phyloP scores from a whole-genome alignment of 1,284 basidiomycete genomes.

The Naganishia liquefaciens region DNA sequence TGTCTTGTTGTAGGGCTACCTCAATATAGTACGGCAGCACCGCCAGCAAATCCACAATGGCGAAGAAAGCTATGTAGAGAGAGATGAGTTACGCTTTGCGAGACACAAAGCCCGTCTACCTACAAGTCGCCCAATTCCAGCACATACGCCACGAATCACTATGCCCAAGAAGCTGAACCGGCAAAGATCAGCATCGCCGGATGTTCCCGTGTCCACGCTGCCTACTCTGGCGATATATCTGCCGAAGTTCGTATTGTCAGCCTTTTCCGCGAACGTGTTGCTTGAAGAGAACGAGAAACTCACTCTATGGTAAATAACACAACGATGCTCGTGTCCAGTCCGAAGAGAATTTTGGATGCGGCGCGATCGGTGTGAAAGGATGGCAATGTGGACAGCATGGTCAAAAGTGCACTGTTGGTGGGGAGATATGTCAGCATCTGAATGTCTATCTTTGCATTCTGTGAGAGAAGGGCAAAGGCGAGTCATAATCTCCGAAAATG shows the following conservation, averaged over 20 bases:
- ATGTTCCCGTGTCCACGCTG: neutral
- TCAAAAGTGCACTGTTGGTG: slow-evolving; percentile 69
- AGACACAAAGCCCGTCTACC: neutral
- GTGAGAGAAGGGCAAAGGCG: too few species aligned
- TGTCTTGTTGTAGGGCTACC: slow-evolving; percentile 77
- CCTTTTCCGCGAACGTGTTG: neutral
- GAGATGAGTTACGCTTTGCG: slow-evolving; percentile 12
- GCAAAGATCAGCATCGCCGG: neutral
- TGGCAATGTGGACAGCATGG: slow-evolving; percentile 79
- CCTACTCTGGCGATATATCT: slow-evolving; percentile 32
- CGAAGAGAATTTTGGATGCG: slow-evolving; percentile 73
- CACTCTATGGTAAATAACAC: slow-evolving; percentile 76
- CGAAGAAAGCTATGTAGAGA: slow-evolving; percentile 68
- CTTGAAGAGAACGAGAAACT: neutral
- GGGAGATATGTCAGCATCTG: neutral
- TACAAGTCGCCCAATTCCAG: slow-evolving; percentile 51
- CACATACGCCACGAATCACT: slow-evolving; percentile 52
- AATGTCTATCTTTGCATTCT: too few species aligned
- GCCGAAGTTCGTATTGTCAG: neutral
- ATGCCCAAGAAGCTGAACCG: slow-evolving; percentile 49
- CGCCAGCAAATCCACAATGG: slow-evolving; percentile 76
- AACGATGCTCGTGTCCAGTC: slow-evolving; percentile 71
- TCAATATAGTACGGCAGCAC: slow-evolving; percentile 86
- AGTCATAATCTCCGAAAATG: too few species aligned
- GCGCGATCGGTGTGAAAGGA: slow-evolving; percentile 67